phyloP scores from a whole-genome alignment of 352 stramenopile genomes.

The Thalassiosira sp. region DNA sequence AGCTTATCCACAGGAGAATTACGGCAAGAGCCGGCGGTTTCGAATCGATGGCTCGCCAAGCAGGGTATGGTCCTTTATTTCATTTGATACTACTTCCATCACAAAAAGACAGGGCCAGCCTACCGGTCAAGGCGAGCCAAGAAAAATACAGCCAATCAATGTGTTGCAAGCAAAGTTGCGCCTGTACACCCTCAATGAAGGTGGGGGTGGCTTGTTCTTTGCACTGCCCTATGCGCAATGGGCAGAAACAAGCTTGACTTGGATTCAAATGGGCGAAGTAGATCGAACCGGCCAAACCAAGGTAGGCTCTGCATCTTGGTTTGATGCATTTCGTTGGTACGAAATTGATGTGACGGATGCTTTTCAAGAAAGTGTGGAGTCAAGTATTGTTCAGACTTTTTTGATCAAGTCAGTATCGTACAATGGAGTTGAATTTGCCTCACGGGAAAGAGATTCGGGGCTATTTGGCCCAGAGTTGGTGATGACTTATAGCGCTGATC shows the following conservation, averaged over 20 bases:
- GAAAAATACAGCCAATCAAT: conserved; percentile 6
- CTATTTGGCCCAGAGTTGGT: conserved; percentile 30
- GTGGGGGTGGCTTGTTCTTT: conserved; percentile 20
- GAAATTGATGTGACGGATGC: conserved; percentile 40
- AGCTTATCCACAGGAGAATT: conserved; percentile 1
- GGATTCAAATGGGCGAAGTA: conserved; percentile 14
- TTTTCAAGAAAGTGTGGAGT: conserved; percentile 9
- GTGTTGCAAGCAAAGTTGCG: conserved; percentile 27
- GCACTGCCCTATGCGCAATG: conserved; percentile 25
- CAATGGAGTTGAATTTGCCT: conserved; percentile 30
- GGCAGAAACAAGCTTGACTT: conserved; percentile 30
- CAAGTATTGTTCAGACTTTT: conserved; percentile 17
- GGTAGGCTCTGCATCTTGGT: conserved; percentile 11
- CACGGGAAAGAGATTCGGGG: conserved; percentile 17
- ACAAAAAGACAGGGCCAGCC: conserved; percentile 4
- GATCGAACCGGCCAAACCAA: conserved; percentile 7
- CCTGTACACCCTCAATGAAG: conserved; percentile 27
- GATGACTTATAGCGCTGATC: conserved; percentile 1
- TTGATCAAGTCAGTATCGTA: conserved; percentile 19
- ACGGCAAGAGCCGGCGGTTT: conserved; percentile 5
- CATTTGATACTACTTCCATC: conserved; percentile 16
- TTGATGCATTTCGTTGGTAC: conserved; percentile 17
- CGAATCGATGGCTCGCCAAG: conserved; percentile 22
- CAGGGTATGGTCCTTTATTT: conserved; percentile 16
- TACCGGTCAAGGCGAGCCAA: conserved; percentile 13